Percentiles rank a stretch among this genome's conserved stretches.
Evolutionary conservation across 2,329 filamentous ascomycete species (phyloP).

Genomic region (Diaporthe capsici): DNA sequence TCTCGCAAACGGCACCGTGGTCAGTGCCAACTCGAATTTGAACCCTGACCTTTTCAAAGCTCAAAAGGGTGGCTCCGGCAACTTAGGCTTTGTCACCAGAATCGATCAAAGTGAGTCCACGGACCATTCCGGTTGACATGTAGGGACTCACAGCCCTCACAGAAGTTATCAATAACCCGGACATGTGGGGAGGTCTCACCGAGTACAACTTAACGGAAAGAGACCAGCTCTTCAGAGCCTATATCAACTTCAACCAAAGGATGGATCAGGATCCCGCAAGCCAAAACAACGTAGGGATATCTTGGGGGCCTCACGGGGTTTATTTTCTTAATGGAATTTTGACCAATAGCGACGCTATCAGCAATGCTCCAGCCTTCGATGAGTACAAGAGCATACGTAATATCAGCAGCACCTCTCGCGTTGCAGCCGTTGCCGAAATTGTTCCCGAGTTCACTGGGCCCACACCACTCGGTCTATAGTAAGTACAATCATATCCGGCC

Average conservation of each 20-base stretch:
- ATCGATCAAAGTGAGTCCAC: constrained; percentile 46
- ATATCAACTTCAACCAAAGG: neutral
- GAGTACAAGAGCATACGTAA: constrained; percentile 11
- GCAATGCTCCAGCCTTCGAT: constrained; percentile 19
- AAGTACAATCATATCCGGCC: neutral
- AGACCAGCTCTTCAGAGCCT: neutral
- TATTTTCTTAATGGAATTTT: neutral
- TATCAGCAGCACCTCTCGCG: constrained; percentile 15
- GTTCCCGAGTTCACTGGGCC: constrained; percentile 21
- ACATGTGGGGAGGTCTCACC: constrained; percentile 16
- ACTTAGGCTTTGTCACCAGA: constrained; percentile 55
- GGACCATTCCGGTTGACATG: neutral
- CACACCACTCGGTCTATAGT: constrained; percentile 31
- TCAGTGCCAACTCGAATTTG: constrained; percentile 54
- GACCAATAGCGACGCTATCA: constrained; percentile 18
- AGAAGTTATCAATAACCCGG: neutral
- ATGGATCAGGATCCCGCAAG: constrained; percentile 19
- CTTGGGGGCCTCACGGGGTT: neutral
- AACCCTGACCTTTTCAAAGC: constrained; percentile 62
- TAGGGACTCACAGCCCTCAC: neutral
- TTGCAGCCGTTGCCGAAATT: constrained; percentile 17
- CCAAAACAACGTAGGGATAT: constrained; percentile 8
- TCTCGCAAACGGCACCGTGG: constrained; percentile 58
- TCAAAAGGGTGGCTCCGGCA: constrained; percentile 59
- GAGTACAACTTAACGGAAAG: neutral